Base-by-base conservation (phyloP, 345 rosid species). In the Melaleuca quinquenervia region DNA sequence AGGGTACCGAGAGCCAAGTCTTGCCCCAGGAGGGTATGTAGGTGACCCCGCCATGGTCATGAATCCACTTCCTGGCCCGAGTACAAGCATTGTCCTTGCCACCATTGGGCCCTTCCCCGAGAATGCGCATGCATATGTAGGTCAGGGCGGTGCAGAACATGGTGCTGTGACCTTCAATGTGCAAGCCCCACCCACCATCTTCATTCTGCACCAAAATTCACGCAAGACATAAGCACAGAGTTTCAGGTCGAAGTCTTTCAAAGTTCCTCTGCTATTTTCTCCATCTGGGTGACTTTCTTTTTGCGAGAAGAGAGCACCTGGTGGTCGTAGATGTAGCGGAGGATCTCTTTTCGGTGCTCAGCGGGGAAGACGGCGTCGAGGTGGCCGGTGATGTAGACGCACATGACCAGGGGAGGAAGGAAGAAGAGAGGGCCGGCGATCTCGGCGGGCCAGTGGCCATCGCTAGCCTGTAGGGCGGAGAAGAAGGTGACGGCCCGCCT, bases 361-460 rank as follows among this genome's bases (percentile, higher is more conserved):
- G 86, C 82, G 6, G 91, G 87, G 83, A 90, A 88, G 50, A 88
- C 88, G 3, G 87, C 74, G 78, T 87, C 60, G 5, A 90, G 89
- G 83, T 90, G 90, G 44, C 91, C 91, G 1, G 91, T 90, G 48
- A 90, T 90, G 85, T 90, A 90, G 32, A 86, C 51, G 87, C 89
- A 87, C 89, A 90, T 88, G 27, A 90, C 91, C 83, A 83, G 29
- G 84, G 91, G 87, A 56, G 89, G 82, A 48, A 90, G 88, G 88
- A 87, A 90, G 84, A 87, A 90, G 64, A 88, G 70, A n/a, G 90
- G 90, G 11, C 91, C 91, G 21, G 91, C 89, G 50, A 85, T 88
- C 86, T 90, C 91, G 9, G 91, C 91, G 13, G 91, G 90, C 91
- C 91, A 90, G 52, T 90, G 91, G 9, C 91, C 91, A 10, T 90